phyloP scores from a whole-genome alignment of 2,329 filamentous ascomycete species.

The Monilinia aucupariae region DNA sequence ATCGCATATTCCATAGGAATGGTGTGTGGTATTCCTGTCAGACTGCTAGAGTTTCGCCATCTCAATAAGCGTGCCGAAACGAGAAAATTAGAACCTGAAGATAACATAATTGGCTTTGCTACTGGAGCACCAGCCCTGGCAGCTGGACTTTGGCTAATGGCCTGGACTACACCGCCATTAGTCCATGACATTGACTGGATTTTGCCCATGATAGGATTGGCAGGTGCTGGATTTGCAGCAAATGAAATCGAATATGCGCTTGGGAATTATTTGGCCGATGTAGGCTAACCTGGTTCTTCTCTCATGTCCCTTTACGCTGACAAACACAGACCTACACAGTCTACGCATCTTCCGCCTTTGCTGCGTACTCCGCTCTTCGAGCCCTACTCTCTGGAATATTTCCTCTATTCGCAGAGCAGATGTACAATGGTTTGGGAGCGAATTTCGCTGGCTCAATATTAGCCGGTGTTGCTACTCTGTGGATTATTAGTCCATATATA shows the following conservation, averaged over 20 bases:
- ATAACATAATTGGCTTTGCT: conserved; percentile 45
- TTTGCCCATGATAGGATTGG: conserved; percentile 39
- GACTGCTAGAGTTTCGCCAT: conserved; percentile 40
- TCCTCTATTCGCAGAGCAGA: conserved; percentile 39
- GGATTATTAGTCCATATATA: conserved; percentile 38
- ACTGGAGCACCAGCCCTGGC: conserved; percentile 42
- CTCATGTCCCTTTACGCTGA: neutral
- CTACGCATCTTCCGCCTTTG: conserved; percentile 42
- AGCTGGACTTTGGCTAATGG: conserved; percentile 42
- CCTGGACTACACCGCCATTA: conserved; percentile 43
- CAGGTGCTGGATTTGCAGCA: conserved; percentile 43
- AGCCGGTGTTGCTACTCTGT: conserved; percentile 39
- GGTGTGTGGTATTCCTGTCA: conserved; percentile 39
- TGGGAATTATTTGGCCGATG: conserved; percentile 41
- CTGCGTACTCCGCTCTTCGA: conserved; percentile 39
- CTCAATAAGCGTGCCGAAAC: conserved; percentile 23
- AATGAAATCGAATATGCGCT: conserved; percentile 42
- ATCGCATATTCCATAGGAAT: conserved; percentile 40
- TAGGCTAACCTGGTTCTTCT: neutral
- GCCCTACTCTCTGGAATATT: conserved; percentile 38
- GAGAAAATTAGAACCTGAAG: conserved; percentile 37
- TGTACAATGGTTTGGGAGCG: conserved; percentile 38
- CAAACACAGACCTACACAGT: conserved; percentile 36
- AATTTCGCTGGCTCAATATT: conserved; percentile 40
- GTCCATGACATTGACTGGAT: conserved; percentile 37